These are phyloP conservation scores for Termitomyces sp. DNA, from an alignment of 768 basidiomycete genomes.

Conservation along the genomic window DNA sequence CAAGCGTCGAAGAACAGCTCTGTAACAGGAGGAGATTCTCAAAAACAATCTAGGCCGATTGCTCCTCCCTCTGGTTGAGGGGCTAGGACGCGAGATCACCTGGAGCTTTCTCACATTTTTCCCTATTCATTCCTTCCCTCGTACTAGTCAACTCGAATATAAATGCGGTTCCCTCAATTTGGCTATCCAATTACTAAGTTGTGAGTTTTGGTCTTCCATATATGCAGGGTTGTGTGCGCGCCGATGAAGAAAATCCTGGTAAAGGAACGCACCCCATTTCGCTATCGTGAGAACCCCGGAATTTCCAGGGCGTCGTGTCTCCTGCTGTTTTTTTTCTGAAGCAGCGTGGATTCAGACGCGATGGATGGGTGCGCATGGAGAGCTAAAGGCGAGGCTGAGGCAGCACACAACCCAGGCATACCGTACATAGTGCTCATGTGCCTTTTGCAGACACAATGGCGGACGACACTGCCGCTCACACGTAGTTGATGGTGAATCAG, in stretches of 20 bases:
- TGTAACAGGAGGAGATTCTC: slow-evolving; percentile 42
- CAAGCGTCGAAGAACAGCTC: slow-evolving; percentile 74
- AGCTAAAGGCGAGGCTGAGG: slow-evolving; percentile 90
- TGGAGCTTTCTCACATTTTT: slow-evolving; percentile 67
- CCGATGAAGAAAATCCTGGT: slow-evolving; percentile 86
- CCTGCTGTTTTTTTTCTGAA: slow-evolving; percentile 13
- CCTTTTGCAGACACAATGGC: neutral
- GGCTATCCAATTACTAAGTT: neutral
- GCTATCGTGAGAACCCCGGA: slow-evolving; percentile 28
- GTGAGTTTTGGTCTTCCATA: slow-evolving; percentile 18
- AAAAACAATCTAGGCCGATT: slow-evolving; percentile 93
- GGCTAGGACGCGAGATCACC: slow-evolving; percentile 90
- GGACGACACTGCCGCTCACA: neutral
- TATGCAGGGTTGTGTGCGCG: slow-evolving; percentile 20
- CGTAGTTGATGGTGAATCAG: neutral
- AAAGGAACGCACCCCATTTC: slow-evolving; percentile 74
- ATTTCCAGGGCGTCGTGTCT: slow-evolving; percentile 24
- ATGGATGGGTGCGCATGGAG: slow-evolving; percentile 68
- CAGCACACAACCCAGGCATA: slow-evolving; percentile 8
- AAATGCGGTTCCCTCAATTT: slow-evolving; percentile 3
- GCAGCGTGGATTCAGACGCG: slow-evolving; percentile 20
- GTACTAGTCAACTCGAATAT: slow-evolving; percentile 11
- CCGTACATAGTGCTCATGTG: neutral
- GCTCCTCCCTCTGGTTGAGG: slow-evolving; percentile 88
- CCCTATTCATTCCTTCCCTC: slow-evolving; percentile 13